A percentile compares a stretch with the other conserved stretches of the same genome.
phyloP scores from a whole-genome alignment of 495 filamentous ascomycete genomes.

The Tuber microsphaerosporum region DNA sequence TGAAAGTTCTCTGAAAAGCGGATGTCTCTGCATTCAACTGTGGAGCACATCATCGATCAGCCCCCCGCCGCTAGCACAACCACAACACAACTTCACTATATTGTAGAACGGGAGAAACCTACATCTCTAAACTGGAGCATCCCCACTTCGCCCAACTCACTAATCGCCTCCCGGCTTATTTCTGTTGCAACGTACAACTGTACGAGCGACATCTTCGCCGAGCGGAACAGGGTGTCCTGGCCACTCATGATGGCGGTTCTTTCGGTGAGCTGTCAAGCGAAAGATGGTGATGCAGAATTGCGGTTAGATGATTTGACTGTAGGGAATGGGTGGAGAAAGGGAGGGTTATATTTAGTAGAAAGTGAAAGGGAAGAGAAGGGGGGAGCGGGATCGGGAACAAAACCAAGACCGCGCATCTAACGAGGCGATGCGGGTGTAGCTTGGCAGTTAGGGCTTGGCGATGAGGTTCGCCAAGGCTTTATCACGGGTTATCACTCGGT shows the following conservation, averaged over 20 bases:
- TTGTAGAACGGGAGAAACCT: conserved; percentile 42
- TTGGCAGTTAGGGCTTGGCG: not conserved
- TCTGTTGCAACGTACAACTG: conserved; percentile 98
- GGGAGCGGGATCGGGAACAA: not conserved
- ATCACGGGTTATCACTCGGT: not conserved
- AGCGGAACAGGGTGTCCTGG: conserved; percentile 95
- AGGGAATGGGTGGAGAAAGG: not conserved
- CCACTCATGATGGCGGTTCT: conserved; percentile 47
- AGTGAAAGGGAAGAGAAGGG: not conserved
- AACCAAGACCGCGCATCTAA: not conserved
- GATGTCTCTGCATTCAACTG: conserved; percentile 86
- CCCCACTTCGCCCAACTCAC: conserved; percentile 89
- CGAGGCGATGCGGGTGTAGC: not conserved
- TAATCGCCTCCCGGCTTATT: conserved; percentile 95
- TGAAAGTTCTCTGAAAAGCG: conserved; percentile 95
- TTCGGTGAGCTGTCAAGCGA: not conserved
- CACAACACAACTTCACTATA: not conserved
- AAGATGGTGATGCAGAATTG: not conserved
- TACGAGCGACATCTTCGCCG: conserved; percentile 99
- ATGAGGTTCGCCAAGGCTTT: not conserved
- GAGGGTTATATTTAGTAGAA: not conserved
- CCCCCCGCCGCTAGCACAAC: not conserved
- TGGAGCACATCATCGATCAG: conserved; percentile 6
- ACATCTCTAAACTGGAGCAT: conserved; percentile 96
- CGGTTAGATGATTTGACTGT: not conserved